Percentiles rank a stretch among this genome's conserved stretches.
Evolutionary conservation across 768 basidiomycete species (phyloP).

Genomic region (Piloderma croceum): DNA sequence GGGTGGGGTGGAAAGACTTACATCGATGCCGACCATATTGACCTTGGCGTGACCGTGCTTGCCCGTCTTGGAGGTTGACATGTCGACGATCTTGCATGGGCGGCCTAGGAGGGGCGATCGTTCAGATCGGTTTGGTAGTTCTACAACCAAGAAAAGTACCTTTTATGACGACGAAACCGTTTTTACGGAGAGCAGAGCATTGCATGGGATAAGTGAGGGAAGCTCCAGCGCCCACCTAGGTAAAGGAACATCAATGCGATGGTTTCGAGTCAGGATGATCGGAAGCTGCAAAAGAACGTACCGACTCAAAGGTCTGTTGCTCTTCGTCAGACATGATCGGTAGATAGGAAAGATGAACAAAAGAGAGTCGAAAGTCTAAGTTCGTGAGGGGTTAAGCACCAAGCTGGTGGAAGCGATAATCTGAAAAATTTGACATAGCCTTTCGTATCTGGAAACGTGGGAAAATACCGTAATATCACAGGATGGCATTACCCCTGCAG

Average conservation of each 20-base stretch:
- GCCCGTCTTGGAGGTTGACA: conserved; percentile 99
- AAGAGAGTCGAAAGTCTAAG: conserved; percentile 16
- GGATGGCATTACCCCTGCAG: too few relatives aligned
- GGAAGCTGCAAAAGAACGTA: conserved; percentile 25
- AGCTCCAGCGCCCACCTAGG: conserved; percentile 65
- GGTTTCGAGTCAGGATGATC: conserved; percentile 14
- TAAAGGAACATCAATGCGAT: conserved; percentile 11
- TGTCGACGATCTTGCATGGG: conserved; percentile 98
- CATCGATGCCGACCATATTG: conserved; percentile 94
- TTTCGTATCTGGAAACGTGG: too few relatives aligned
- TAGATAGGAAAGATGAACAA: conserved; percentile 21
- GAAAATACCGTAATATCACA: too few relatives aligned
- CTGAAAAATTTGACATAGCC: conserved; percentile 34
- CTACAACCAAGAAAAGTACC: conserved; percentile 34
- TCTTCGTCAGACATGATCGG: conserved; percentile 81
- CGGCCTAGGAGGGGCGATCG: conserved; percentile 42
- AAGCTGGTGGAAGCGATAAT: conserved; percentile 12
- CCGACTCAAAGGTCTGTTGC: conserved; percentile 77
- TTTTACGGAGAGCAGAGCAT: conserved; percentile 94
- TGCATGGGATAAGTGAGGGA: conserved; percentile 82
- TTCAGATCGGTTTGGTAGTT: too few relatives aligned
- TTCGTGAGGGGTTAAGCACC: conserved; percentile 13
- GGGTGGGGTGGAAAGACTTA: conserved; percentile 36
- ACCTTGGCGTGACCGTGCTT: conserved; percentile 99
- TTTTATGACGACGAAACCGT: conserved; percentile 95